Evolutionary conservation across 2,329 filamentous ascomycete genomes (phyloP).

Genomic region (Aplosporella prunicola): DNA sequence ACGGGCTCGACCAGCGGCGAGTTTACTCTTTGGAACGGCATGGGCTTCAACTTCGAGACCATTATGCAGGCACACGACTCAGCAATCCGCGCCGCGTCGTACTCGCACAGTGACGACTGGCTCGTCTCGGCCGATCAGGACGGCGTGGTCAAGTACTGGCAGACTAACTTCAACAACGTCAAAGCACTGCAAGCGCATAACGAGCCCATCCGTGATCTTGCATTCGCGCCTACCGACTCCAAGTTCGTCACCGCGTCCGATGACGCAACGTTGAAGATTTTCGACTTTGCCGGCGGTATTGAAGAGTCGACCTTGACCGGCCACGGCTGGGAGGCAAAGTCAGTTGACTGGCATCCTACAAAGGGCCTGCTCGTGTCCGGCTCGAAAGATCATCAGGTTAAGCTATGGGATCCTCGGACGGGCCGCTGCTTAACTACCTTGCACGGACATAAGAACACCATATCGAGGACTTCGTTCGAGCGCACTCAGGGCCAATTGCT

Average conservation of each 20-base stretch:
- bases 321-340: constrained; percentile 98
- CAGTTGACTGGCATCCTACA: constrained; percentile 92
- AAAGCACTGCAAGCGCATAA: constrained; percentile 86
- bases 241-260: constrained; percentile 97
- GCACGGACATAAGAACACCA: constrained; percentile 94
- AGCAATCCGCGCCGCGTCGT: constrained; percentile 71
- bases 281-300: constrained; percentile 80
- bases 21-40: constrained; percentile 98
- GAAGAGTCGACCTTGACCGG: constrained; percentile 79
- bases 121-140: constrained; percentile 91
- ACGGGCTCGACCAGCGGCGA: constrained; percentile 95
- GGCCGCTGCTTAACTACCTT: constrained; percentile 85
- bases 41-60: constrained; percentile 98
- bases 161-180: constrained; percentile 98
- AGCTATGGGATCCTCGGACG: constrained; percentile 95
- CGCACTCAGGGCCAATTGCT: constrained; percentile 73
- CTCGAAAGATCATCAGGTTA: constrained; percentile 94
- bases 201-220: constrained; percentile 81
- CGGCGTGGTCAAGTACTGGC: constrained; percentile 95
- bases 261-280: constrained; percentile 88
- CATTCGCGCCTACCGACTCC: constrained; percentile 86
- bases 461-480: constrained; percentile 88
- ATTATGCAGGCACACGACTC: constrained; percentile 97
- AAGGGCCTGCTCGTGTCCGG: constrained; percentile 92
- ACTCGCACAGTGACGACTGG: constrained; percentile 96